Conservation (phyloP, 257 asterid genomes). For the Osmanthus fragrans region DNA sequence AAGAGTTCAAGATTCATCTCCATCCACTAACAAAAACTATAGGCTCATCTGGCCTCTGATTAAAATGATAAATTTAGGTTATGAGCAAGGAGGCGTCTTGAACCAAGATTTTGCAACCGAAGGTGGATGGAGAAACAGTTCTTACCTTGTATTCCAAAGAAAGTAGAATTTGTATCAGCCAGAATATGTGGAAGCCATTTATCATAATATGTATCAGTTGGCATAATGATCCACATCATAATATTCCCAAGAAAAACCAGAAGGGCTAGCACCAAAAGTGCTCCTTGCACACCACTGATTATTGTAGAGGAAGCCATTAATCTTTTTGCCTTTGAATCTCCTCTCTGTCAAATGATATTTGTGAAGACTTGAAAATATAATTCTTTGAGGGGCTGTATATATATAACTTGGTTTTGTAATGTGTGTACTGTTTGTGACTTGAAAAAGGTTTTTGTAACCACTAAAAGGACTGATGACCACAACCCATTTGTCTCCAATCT, state of each 20-base stretch:
- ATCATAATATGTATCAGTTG: constrained; percentile 83
- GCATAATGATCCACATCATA: constrained; percentile 98
- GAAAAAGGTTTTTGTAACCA: not conserved
- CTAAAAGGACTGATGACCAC: not conserved
- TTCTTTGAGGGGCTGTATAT: not conserved
- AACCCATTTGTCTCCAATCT: not conserved
- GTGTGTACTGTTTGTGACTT: not conserved
- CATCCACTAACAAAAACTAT: not conserved
- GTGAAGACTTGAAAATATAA: not conserved
- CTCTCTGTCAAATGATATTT: not conserved
- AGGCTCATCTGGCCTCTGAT: no score
- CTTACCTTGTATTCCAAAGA: constrained; percentile 87
- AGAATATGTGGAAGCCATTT: constrained; percentile 77
- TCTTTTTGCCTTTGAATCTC: not conserved
- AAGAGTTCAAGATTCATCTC: not conserved
- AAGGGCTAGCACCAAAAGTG: constrained; percentile 55
- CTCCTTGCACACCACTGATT: constrained; percentile 46
- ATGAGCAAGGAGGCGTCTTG: no score
- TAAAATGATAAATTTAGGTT: no score
- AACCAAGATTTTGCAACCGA: not conserved
- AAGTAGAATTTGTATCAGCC: constrained; percentile 70
- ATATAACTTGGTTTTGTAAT: not conserved
- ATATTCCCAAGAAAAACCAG: constrained; percentile 79
- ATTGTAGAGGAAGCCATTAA: constrained; percentile 43
- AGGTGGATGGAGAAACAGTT: not conserved